Evolutionary conservation across 345 rosid species (phyloP).

Genomic region (Gossypium arboreum): DNA sequence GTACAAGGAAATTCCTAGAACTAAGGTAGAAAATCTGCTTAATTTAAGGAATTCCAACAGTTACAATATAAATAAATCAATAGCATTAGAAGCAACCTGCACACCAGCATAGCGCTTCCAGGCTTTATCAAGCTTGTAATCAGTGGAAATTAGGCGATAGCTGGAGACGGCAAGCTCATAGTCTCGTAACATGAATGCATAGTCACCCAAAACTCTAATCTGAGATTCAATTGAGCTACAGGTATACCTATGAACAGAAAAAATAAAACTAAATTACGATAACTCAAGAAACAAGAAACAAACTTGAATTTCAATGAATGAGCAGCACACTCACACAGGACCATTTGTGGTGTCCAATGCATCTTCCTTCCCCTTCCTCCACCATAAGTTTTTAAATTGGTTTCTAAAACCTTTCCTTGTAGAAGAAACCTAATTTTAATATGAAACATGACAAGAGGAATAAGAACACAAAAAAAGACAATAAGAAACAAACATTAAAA

Average conservation of each 20-base stretch:
- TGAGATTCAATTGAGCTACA: slow-evolving; percentile 88
- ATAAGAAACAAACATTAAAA: neutral
- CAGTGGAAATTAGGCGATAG: slow-evolving; percentile 89
- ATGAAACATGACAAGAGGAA: slow-evolving; percentile 25
- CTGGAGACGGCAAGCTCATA: slow-evolving; percentile 93
- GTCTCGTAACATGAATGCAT: slow-evolving; percentile 95
- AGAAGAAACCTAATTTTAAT: slow-evolving; percentile 61
- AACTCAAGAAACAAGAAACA: slow-evolving; percentile 15
- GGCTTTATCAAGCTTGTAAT: slow-evolving; percentile 96
- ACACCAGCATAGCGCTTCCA: slow-evolving; percentile 98
- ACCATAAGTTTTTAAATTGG: slow-evolving; percentile 92
- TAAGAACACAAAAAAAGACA: slow-evolving; percentile 15
- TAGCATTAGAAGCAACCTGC: slow-evolving; percentile 56
- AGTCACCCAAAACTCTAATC: slow-evolving; percentile 90
- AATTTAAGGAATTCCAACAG: too few species aligned
- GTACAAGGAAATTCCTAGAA: too few species aligned
- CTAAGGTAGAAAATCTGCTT: too few species aligned
- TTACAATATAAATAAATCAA: neutral
- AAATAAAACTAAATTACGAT: slow-evolving; percentile 21
- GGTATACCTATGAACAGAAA: slow-evolving; percentile 69
- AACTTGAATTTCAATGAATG: slow-evolving; percentile 15
- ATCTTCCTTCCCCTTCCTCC: slow-evolving; percentile 99
- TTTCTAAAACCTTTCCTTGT: slow-evolving; percentile 94
- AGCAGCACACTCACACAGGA: slow-evolving; percentile 48
- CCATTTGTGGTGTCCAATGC: slow-evolving; percentile 54